phyloP scores from a whole-genome alignment of 345 rosid genomes.

The Syzygium oleosum region DNA sequence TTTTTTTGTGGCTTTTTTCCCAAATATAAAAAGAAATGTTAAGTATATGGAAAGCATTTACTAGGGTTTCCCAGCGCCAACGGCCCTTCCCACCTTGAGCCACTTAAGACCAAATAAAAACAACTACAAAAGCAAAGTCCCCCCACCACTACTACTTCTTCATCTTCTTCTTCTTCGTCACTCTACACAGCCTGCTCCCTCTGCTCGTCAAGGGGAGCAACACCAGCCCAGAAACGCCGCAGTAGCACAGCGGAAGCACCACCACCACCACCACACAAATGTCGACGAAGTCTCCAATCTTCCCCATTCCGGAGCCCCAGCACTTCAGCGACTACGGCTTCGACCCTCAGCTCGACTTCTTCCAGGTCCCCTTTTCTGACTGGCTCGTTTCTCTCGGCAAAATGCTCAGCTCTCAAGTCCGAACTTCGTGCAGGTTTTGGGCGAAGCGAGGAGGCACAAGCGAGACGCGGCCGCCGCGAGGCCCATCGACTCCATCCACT shows the following conservation, averaged over 20 bases:
- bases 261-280: slow-evolving; percentile 4
- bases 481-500: slow-evolving; percentile 44
- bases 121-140: background rate
- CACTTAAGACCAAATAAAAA: slow-evolving; percentile 1
- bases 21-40: background rate
- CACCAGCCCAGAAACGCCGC: background rate
- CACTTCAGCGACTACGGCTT: slow-evolving; percentile 90
- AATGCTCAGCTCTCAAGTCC: background rate
- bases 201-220: background rate
- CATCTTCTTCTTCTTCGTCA: background rate
- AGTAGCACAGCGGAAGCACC: background rate
- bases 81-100: slow-evolving; percentile 23
- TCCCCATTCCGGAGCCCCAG: slow-evolving; percentile 57
- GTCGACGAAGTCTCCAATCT: slow-evolving; percentile 58
- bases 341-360: slow-evolving; percentile 68
- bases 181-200: background rate
- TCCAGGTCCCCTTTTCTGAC: slow-evolving; percentile 40
- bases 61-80: slow-evolving; percentile 7
- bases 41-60: slow-evolving; percentile 1
- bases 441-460: slow-evolving; percentile 72
- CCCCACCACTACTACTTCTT: background rate
- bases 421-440: slow-evolving; percentile 38
- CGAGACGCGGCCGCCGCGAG: slow-evolving; percentile 23
- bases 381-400: too few species aligned
- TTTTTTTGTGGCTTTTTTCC: too few species aligned